Percentiles rank a stretch among this genome's conserved stretches.
Evolutionary conservation across 441 rosid species (phyloP).

Genomic region (Arabidopsis lyrata): DNA sequence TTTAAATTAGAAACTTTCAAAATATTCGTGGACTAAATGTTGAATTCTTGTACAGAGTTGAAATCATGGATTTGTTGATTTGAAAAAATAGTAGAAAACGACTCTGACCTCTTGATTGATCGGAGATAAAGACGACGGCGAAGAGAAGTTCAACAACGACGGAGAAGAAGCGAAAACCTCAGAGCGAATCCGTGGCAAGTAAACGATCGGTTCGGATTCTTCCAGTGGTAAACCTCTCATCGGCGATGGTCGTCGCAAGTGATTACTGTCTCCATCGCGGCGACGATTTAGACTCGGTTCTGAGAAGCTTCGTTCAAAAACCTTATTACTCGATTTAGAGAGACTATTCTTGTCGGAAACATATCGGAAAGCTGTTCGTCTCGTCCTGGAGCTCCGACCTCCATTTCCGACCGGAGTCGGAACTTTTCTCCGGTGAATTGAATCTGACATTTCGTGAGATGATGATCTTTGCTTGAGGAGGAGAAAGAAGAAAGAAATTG

Average conservation of each 20-base stretch:
- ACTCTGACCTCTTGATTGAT: slow-evolving; percentile 41
- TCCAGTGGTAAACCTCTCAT: slow-evolving; percentile 21
- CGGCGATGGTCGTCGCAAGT: slow-evolving; percentile 32
- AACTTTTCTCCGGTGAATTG: slow-evolving; percentile 31
- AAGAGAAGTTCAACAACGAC: slow-evolving; percentile 25
- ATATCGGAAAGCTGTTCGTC: not conserved
- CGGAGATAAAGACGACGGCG: slow-evolving; percentile 34
- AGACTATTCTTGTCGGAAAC: slow-evolving; percentile 29
- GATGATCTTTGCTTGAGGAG: slow-evolving; percentile 15
- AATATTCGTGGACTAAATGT: not conserved
- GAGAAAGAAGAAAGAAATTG: slow-evolving; percentile 19
- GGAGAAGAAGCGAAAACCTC: slow-evolving; percentile 43
- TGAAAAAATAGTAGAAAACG: slow-evolving; percentile 23
- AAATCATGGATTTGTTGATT: not conserved
- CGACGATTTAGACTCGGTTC: slow-evolving; percentile 38
- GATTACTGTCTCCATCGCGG: slow-evolving; percentile 29
- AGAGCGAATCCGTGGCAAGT: slow-evolving; percentile 40
- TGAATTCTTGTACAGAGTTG: not conserved
- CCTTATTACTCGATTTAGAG: not conserved
- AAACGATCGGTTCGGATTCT: slow-evolving; percentile 8
- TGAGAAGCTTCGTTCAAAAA: slow-evolving; percentile 43
- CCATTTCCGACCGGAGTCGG: slow-evolving; percentile 19
- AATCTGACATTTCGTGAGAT: slow-evolving; percentile 21
- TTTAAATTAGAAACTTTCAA: not conserved
- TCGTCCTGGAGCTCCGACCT: slow-evolving; percentile 12